Base-by-base conservation (phyloP, 129 eudicot species). In the Kitagawia praeruptora region DNA sequence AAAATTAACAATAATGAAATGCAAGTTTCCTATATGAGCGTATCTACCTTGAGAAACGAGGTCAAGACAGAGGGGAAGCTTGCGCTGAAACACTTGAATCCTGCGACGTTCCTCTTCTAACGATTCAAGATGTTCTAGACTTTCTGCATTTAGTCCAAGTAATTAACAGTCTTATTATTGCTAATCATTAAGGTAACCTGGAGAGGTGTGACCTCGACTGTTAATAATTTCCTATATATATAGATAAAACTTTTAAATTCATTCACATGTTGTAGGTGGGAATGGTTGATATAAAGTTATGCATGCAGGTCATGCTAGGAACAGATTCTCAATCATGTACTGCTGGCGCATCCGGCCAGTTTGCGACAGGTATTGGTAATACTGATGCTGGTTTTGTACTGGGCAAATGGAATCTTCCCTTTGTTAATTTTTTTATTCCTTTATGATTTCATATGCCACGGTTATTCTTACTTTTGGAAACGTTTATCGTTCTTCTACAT, bases 291-390 rank as follows among this genome's bases (percentile, higher is more conserved):
- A 31, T 28, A 37, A 72, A 38, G 5, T 80, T 58, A 47, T 31
- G 25, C 48, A 31, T 71, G 70, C 80, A 95, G 98, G 96, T 95
- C 75, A 83, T 95, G 85, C 83, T 95, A 77, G 98, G 98, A 47
- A 92, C 98, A 63, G 98, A 95, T 80, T 95, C 98, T 18, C 98
- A 95, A 83, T 92, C 98, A 39, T 95, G 98, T 80, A 95, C 96
- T 49, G 97, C 97, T 45, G 97, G 98, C 45, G 98, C 98, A 63
- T 95, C 92, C 80, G 96, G 98, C 51, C 98, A 95, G 84, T 95
- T 95, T 81, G 96, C 98, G 25, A 84, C 96, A 38, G 96, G 98
- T 81, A 95, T 95, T 74, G 98, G 98, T 58, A 92, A 78, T 71
- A 95, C 98, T 45, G 98, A 95, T 86, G 97, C 97, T 70, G 97